Conservation (phyloP, 768 basidiomycete genomes). For the Boletus rubescentipes region DNA sequence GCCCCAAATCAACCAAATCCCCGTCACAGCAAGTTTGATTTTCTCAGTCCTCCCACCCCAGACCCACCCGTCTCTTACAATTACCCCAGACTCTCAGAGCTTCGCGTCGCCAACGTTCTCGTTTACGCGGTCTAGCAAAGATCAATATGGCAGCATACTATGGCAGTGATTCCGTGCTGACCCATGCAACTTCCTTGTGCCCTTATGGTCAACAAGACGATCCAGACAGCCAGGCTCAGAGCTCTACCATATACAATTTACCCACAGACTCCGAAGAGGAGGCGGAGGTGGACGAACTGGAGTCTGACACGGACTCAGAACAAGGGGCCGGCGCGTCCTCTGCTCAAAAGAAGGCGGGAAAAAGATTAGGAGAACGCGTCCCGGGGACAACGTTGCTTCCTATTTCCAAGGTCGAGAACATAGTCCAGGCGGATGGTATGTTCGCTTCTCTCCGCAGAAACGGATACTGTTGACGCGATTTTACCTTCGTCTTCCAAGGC, state of each 20-base stretch:
- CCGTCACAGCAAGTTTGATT: slow-evolving; percentile 13
- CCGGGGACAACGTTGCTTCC: slow-evolving; percentile 72
- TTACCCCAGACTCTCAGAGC: background rate
- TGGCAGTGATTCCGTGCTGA: slow-evolving; percentile 25
- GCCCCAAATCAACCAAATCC: slow-evolving; percentile 16
- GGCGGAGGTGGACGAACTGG: slow-evolving; percentile 35
- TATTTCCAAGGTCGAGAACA: slow-evolving; percentile 65
- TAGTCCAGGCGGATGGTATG: slow-evolving; percentile 76
- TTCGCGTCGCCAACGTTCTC: slow-evolving; percentile 8
- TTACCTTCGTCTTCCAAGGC: slow-evolving; percentile 36
- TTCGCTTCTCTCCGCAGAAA: slow-evolving; percentile 14
- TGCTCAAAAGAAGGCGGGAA: slow-evolving; percentile 28
- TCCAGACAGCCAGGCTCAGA: slow-evolving; percentile 21
- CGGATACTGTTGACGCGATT: slow-evolving; percentile 15
- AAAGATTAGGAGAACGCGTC: slow-evolving; percentile 41
- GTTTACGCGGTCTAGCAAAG: slow-evolving; percentile 10
- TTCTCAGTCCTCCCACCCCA: slow-evolving; percentile 3
- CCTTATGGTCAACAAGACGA: slow-evolving; percentile 31
- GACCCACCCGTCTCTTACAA: slow-evolving; percentile 1
- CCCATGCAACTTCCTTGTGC: slow-evolving; percentile 34
- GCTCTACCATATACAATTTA: slow-evolving; percentile 31
- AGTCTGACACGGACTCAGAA: slow-evolving; percentile 34
- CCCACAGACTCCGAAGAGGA: slow-evolving; percentile 36
- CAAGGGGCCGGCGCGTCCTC: slow-evolving; percentile 25
- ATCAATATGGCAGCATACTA: slow-evolving; percentile 34